A percentile compares a stretch with the other conserved stretches of the same genome.
Conservation (phyloP, 1,139 yeast genomes). For the Lodderomyces beijingensis region DNA sequence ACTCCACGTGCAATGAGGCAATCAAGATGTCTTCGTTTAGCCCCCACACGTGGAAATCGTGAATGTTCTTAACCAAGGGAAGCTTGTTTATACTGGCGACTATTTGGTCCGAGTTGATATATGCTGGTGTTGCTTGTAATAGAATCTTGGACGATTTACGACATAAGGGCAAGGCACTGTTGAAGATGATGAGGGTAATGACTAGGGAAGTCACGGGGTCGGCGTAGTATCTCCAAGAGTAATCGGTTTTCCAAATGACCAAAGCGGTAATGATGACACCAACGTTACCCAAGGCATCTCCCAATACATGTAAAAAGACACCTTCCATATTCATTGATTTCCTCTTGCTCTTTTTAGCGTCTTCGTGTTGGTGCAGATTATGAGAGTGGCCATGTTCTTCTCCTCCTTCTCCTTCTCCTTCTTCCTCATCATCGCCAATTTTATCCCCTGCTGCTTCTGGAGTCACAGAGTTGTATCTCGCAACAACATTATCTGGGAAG, state of each 20-base stretch:
- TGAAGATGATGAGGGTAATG: conserved; percentile 82
- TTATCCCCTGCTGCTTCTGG: background rate
- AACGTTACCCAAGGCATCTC: conserved; percentile 92
- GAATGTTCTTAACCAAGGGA: conserved; percentile 77
- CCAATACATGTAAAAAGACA: conserved; percentile 89
- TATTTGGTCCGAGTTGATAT: conserved; percentile 72
- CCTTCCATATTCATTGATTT: conserved; percentile 95
- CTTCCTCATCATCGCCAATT: background rate
- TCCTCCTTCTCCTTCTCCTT: background rate
- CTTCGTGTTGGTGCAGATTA: conserved; percentile 14
- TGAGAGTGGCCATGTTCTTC: conserved; percentile 3
- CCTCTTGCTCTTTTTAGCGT: conserved; percentile 18
- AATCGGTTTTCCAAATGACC: conserved; percentile 91
- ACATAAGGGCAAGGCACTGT: conserved; percentile 89
- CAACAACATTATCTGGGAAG: conserved; percentile 39
- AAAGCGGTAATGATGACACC: conserved; percentile 90
- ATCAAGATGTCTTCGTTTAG: conserved; percentile 82
- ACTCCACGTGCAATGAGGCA: conserved; percentile 85
- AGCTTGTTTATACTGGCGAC: conserved; percentile 62
- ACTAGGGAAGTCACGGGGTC: conserved; percentile 85
- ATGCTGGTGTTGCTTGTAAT: conserved; percentile 87
- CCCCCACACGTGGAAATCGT: conserved; percentile 97
- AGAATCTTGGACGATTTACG: conserved; percentile 81
- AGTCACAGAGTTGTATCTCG: conserved; percentile 19
- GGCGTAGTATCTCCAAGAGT: conserved; percentile 77